phyloP scores from a whole-genome alignment of 768 basidiomycete species.

The Pulveroboletus ravenelii region DNA sequence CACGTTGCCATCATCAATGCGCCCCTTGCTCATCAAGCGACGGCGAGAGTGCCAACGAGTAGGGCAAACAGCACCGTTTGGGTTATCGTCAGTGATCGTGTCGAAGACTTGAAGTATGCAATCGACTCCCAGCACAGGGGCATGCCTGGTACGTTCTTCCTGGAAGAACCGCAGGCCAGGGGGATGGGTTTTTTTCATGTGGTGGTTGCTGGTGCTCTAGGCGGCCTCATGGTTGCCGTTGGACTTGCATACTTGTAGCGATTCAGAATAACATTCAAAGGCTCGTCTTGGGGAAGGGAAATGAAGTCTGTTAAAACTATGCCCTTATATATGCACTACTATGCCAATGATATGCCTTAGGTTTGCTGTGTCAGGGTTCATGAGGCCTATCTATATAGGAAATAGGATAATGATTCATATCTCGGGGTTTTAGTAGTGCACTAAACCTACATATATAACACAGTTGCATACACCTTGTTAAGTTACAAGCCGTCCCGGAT shows the following conservation, averaged over 20 bases:
- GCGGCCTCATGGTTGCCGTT: slow-evolving; percentile 27
- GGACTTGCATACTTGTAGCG: slow-evolving; percentile 32
- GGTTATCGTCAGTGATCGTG: slow-evolving; percentile 29
- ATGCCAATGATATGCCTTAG: slow-evolving; percentile 16
- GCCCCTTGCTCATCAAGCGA: slow-evolving; percentile 23
- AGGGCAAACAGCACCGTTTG: slow-evolving; percentile 22
- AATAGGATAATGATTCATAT: background rate
- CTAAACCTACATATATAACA: background rate
- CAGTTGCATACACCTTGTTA: slow-evolving; percentile 6
- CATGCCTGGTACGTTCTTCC: slow-evolving; percentile 30
- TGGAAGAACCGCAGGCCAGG: slow-evolving; percentile 13
- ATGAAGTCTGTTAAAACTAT: slow-evolving; percentile 1
- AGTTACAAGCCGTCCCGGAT: slow-evolving; percentile 8
- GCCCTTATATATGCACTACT: slow-evolving; percentile 14
- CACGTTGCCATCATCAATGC: slow-evolving; percentile 27
- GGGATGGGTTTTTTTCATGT: slow-evolving; percentile 31
- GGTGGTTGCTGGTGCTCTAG: slow-evolving; percentile 28
- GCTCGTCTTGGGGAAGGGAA: background rate
- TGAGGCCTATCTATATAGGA: background rate
- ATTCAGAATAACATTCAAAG: slow-evolving; percentile 15
- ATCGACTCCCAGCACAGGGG: slow-evolving; percentile 28
- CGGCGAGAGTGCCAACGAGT: slow-evolving; percentile 16
- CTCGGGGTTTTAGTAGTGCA: background rate
- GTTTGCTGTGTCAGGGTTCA: background rate
- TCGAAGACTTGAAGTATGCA: slow-evolving; percentile 32